Evolutionary conservation across 371 early-diverging fungal genomes (phyloP).

Genomic region (Mortierella sp.): DNA sequence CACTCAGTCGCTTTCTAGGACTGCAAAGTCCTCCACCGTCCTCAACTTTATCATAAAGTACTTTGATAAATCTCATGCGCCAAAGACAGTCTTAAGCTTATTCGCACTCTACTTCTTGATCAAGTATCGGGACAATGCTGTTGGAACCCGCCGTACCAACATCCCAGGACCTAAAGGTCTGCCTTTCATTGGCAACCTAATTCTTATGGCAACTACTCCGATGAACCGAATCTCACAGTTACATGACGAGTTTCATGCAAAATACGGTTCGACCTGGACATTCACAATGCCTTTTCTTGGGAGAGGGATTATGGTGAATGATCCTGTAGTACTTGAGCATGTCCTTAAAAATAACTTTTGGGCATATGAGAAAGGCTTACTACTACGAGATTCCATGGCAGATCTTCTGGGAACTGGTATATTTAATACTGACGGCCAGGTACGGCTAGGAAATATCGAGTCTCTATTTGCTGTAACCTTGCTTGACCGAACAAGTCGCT

Average conservation of each 20-base stretch:
- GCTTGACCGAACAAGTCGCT: neutral
- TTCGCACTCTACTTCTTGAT: conserved; percentile 30
- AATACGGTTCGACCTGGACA: conserved; percentile 42
- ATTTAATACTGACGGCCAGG: conserved; percentile 77
- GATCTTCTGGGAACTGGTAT: conserved; percentile 79
- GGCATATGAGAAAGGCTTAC: conserved; percentile 70
- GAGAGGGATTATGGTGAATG: conserved; percentile 39
- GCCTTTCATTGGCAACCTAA: conserved; percentile 46
- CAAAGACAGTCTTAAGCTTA: conserved; percentile 35
- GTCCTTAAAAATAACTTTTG: conserved; percentile 66
- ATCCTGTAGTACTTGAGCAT: conserved; percentile 51
- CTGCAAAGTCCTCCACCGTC: conserved; percentile 27
- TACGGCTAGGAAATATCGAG: neutral
- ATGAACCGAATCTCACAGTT: conserved; percentile 36
- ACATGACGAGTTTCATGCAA: conserved; percentile 33
- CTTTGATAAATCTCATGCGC: conserved; percentile 24
- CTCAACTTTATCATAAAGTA: conserved; percentile 26
- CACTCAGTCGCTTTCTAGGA: conserved; percentile 16
- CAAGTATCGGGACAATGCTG: conserved; percentile 35
- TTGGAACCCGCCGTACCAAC: conserved; percentile 47
- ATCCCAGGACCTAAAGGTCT: conserved; percentile 48
- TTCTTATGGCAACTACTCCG: conserved; percentile 17
- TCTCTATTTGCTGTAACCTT: too few relatives aligned
- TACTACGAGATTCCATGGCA: conserved; percentile 43
- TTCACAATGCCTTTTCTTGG: conserved; percentile 27